phyloP scores from a whole-genome alignment of 352 stramenopile species.

The Globisporangium iwayamae region DNA sequence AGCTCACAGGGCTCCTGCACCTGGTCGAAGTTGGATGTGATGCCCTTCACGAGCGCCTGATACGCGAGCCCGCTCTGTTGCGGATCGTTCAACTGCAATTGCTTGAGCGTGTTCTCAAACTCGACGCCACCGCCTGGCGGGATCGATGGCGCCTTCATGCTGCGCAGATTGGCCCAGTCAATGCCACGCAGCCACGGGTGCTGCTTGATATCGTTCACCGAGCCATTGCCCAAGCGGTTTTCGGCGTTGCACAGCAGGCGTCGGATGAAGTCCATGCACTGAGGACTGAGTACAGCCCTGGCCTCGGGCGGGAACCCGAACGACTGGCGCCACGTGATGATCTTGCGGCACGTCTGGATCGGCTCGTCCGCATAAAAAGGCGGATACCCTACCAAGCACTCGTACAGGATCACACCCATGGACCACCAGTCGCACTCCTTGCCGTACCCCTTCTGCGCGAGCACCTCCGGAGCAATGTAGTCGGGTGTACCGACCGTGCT shows the following conservation, averaged over 20 bases:
- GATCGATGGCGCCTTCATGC: slow-evolving; percentile 81
- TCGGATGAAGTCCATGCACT: slow-evolving; percentile 87
- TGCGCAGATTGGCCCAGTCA: slow-evolving; percentile 86
- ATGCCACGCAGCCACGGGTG: slow-evolving; percentile 95
- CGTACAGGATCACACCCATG: slow-evolving; percentile 98
- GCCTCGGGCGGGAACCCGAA: slow-evolving; percentile 63
- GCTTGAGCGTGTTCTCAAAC: slow-evolving; percentile 88
- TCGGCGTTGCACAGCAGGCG: slow-evolving; percentile 90
- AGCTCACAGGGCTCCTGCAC: slow-evolving; percentile 82
- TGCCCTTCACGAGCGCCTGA: slow-evolving; percentile 76
- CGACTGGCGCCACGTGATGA: slow-evolving; percentile 70
- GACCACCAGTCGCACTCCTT: slow-evolving; percentile 97
- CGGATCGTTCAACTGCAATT: slow-evolving; percentile 68
- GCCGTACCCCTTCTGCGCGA: slow-evolving; percentile 83
- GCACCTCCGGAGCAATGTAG: slow-evolving; percentile 97
- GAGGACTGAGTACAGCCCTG: slow-evolving; percentile 35
- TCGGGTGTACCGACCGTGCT: slow-evolving; percentile 97
- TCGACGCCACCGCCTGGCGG: slow-evolving; percentile 69
- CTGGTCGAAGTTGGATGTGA: slow-evolving; percentile 96
- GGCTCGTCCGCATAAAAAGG: slow-evolving; percentile 97
- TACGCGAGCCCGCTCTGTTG: slow-evolving; percentile 49
- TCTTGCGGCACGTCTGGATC: slow-evolving; percentile 94
- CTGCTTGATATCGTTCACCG: slow-evolving; percentile 92
- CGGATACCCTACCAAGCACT: slow-evolving; percentile 97
- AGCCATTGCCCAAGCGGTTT: slow-evolving; percentile 87